Evolutionary conservation across 768 basidiomycete genomes (phyloP).

Genomic region (Boletus rufocinnamomeus): DNA sequence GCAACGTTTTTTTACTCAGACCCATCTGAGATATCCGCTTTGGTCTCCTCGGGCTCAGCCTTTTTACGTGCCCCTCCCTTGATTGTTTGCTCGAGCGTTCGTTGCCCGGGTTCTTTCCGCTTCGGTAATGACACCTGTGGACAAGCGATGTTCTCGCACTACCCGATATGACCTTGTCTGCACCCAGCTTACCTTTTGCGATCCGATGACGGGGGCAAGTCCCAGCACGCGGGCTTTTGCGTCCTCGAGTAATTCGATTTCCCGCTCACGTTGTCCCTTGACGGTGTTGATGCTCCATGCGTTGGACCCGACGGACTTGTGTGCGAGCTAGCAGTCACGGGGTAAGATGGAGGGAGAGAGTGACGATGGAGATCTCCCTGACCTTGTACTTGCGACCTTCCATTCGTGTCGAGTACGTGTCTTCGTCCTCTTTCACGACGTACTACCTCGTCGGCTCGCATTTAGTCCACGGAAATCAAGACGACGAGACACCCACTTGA

Average conservation of each 20-base stretch:
- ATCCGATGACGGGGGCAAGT: slow-evolving; percentile 12
- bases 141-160: slow-evolving; percentile 17
- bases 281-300: slow-evolving; percentile 12
- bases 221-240: slow-evolving; percentile 1
- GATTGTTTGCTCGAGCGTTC: slow-evolving; percentile 6
- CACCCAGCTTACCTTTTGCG: slow-evolving; percentile 7
- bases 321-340: neutral
- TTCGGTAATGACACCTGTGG: neutral
- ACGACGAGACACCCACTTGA: neutral
- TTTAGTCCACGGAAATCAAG: neutral
- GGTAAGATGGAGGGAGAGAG: neutral
- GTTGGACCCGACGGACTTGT: slow-evolving; percentile 11
- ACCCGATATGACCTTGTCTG: slow-evolving; percentile 5
- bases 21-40: slow-evolving; percentile 12
- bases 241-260: slow-evolving; percentile 15
- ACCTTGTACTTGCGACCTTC: slow-evolving; percentile 19
- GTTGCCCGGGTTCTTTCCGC: slow-evolving; percentile 11
- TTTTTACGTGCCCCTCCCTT: slow-evolving; percentile 7
- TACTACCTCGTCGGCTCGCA: neutral
- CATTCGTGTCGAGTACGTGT: slow-evolving; percentile 9
- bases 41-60: slow-evolving; percentile 4
- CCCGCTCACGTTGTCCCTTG: slow-evolving; percentile 10
- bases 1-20: neutral
- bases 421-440: slow-evolving; percentile 17
- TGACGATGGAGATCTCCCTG: neutral